Base-by-base conservation (phyloP, 768 basidiomycete species). In the Lentinula guzmanii region DNA sequence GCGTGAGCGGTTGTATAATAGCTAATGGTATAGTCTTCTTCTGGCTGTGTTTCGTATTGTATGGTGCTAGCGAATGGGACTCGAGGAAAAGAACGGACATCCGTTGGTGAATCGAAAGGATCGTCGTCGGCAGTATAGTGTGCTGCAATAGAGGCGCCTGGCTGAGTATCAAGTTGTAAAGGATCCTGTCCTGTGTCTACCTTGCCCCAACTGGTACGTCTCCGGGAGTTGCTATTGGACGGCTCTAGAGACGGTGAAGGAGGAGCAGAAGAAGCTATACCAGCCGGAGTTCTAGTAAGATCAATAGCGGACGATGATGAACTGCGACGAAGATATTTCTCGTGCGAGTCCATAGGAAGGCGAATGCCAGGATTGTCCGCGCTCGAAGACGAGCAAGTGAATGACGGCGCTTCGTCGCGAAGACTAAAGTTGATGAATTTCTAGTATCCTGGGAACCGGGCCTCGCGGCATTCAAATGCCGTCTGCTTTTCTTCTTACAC, bases 161-260 rank as follows among this genome's bases (percentile, higher is more conserved):
- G 63, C 28, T 68, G 33, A 45, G 60, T 62, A 59, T 73, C 72
- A 61, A 80, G 70, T 60, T 73, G 76, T 56, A 82, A 72, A 11
- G 80, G 81, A 69, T 84, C 82, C 65, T 77, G 78, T 57, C 76
- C 76, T 48, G 70, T 65, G 61, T 83, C 79, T 48, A 75, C 65
- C 24, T 72, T 70, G 24, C 82, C 82, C 85, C 87, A 85, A 67
- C 87, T 88, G 1, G 77, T 70, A 61, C 87, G 78, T 54, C 86
- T 75, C 63, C 86, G 78, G 41, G 86, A 68, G 64, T 76, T 71
- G 52, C 76, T 75, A 61, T 80, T 77, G 2, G 81, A 76, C 18
- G 86, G 81, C 33, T 82, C 82, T 28, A 82, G 74, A 33, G 83
- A 76, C n/a, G 86, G 84, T 10, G 86, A 85, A 41, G 79, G 70